Base-by-base conservation (phyloP, 1,284 basidiomycete genomes). In the Puccinia coronata region DNA sequence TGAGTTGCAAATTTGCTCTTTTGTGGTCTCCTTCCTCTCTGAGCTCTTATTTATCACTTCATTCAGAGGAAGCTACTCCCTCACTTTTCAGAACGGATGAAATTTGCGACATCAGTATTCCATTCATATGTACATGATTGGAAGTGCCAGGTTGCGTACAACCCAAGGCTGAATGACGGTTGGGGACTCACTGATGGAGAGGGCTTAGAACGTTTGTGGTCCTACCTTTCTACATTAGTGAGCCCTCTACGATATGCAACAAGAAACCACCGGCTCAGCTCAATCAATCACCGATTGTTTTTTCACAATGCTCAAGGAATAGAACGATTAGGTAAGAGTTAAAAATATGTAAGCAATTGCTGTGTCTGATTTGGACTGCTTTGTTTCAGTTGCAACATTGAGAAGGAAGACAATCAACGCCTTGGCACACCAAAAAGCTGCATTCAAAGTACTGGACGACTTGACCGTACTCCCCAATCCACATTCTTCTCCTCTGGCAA, bases 61-160 rank as follows among this genome's bases (percentile, higher is more conserved):
- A 23, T 9, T 9, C 34, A 61, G 59, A 5, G 25, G 31, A 61
- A 16, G 6, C n/a, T 61, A 36, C 25, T 61, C 9, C 28, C 34
- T 8, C 6, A 61, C 11, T 12, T 28, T 20, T n/a, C 6, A 6
- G 34, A 23, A 5, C n/a, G 53, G 23, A 39, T 59, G 0, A 57
- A 74, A 28, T 74, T 74, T 41, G 72, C 28, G 8, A 74, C 72
- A 1, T 31, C 53, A 12, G 53, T 74, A 0, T 74, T 74, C 39
- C 72, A 74, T 18, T 53, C 72, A 2, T 53, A 73, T 59, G 71
- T 73, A 8, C 71, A 73, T n/a, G 36, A 73, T 41, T 73, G 71
- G 71, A 25, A 47, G 8, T 73, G 70, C 36, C 70, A 72, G 34
- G 4, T 73, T 0, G 12, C 18, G 18, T 71, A 71, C 43, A 41